These are phyloP conservation scores for Zygosaccharomyces bailii DNA, from an alignment of 805 yeast genomes.

Conservation along the genomic window DNA sequence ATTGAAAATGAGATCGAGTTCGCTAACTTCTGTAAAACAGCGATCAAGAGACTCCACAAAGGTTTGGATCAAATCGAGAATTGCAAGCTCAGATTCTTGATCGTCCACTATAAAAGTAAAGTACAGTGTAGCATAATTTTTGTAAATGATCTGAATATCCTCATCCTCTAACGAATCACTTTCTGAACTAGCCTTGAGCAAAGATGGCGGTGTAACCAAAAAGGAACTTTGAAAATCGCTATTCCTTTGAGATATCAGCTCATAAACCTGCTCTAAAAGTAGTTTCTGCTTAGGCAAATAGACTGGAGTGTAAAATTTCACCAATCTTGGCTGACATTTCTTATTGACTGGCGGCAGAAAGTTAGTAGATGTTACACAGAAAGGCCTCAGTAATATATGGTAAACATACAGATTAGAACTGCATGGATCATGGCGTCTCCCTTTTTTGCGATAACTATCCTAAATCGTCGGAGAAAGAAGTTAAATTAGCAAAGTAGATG, in stretches of 20 bases:
- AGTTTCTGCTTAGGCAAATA: slow-evolving; percentile 79
- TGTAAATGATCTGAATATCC: slow-evolving; percentile 82
- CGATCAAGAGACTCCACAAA: slow-evolving; percentile 92
- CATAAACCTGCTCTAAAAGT: slow-evolving; percentile 77
- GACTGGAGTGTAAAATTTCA: slow-evolving; percentile 89
- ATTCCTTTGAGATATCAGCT: slow-evolving; percentile 65
- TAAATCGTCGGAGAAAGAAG: too few relatives aligned
- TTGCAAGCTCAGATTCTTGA: slow-evolving; percentile 92
- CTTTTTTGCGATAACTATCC: too few relatives aligned
- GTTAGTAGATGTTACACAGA: slow-evolving; percentile 7
- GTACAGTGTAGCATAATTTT: slow-evolving; percentile 93
- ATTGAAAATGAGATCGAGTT: slow-evolving; percentile 93
- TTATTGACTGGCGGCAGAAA: slow-evolving; percentile 61
- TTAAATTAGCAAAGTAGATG: too few relatives aligned
- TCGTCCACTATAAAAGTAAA: slow-evolving; percentile 95
- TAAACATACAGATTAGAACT: slow-evolving; percentile 66
- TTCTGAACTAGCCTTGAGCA: slow-evolving; percentile 39
- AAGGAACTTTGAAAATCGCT: slow-evolving; percentile 76
- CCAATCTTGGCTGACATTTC: slow-evolving; percentile 82
- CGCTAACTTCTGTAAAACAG: slow-evolving; percentile 93
- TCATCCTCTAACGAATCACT: slow-evolving; percentile 46
- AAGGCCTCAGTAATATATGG: not conserved
- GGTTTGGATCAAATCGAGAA: slow-evolving; percentile 89
- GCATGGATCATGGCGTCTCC: slow-evolving; percentile 82
- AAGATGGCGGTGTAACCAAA: slow-evolving; percentile 79